Evolutionary conservation across 2,329 filamentous ascomycete species (phyloP).

Genomic region (Ophiosphaerella narmari): DNA sequence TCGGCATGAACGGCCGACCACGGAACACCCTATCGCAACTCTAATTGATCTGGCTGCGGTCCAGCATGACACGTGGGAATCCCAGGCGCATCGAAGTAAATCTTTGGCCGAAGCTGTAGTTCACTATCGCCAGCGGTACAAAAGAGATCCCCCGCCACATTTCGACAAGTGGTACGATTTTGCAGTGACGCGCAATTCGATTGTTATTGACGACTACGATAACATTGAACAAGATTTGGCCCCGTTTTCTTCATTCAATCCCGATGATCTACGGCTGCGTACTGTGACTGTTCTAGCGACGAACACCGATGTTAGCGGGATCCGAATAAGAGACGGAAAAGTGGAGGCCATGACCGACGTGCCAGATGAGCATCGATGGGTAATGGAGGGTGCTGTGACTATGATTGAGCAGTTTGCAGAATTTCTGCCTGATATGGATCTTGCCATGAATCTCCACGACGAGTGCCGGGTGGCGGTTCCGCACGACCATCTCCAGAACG

Average conservation of each 20-base stretch:
- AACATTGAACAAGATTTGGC: constrained; percentile 62
- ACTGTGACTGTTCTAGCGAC: constrained; percentile 59
- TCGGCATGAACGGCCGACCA: constrained; percentile 48
- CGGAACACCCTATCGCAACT: constrained; percentile 60
- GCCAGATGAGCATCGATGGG: constrained; percentile 61
- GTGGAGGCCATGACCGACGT: constrained; percentile 50
- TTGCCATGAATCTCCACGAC: constrained; percentile 67
- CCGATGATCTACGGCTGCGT: constrained; percentile 56
- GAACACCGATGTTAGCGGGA: constrained; percentile 60
- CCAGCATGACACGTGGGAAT: constrained; percentile 56
- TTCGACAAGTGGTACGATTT: constrained; percentile 66
- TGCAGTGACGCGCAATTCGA: constrained; percentile 56
- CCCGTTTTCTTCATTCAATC: constrained; percentile 59
- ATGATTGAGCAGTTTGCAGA: constrained; percentile 58
- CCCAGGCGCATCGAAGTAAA: constrained; percentile 53
- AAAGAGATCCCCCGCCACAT: constrained; percentile 60
- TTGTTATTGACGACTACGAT: constrained; percentile 65
- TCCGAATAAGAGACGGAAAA: constrained; percentile 60
- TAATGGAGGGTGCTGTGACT: constrained; percentile 58
- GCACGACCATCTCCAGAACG: constrained; percentile 39
- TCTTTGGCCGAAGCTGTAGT: constrained; percentile 56
- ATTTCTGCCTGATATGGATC: constrained; percentile 65
- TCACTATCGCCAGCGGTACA: constrained; percentile 59
- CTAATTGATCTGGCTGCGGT: constrained; percentile 57
- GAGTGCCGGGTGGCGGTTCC: constrained; percentile 62